These are phyloP conservation scores for Penicillium sp. DNA, from an alignment of 2,329 filamentous ascomycete species.

Conservation along the genomic window DNA sequence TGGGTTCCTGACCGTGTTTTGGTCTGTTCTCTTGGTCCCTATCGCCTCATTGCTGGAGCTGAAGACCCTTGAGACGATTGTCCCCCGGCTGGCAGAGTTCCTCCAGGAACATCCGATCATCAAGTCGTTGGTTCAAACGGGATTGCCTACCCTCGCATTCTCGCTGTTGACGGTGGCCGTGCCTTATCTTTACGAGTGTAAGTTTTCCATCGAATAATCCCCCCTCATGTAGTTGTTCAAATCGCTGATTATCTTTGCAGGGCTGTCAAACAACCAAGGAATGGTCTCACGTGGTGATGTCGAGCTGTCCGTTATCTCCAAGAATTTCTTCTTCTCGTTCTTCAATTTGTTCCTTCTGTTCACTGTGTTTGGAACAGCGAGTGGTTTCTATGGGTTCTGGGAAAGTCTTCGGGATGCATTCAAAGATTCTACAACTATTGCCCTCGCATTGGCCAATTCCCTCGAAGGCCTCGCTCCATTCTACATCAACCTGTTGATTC, in stretches of 20 bases:
- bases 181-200: slow-evolving; percentile 86
- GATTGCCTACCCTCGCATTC: slow-evolving; percentile 73
- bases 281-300: slow-evolving; percentile 93
- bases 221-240: not conserved
- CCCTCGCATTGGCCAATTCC: slow-evolving; percentile 63
- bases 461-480: slow-evolving; percentile 69
- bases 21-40: slow-evolving; percentile 71
- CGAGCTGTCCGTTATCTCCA: slow-evolving; percentile 87
- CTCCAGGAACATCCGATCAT: slow-evolving; percentile 62
- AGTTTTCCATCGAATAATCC: slow-evolving; percentile 19
- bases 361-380: slow-evolving; percentile 72
- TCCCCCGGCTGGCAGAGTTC: slow-evolving; percentile 59
- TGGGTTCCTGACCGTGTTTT: slow-evolving; percentile 72
- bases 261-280: slow-evolving; percentile 77
- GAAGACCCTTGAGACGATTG: slow-evolving; percentile 65
- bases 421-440: slow-evolving; percentile 69
- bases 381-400: slow-evolving; percentile 60
- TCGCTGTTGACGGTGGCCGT: slow-evolving; percentile 82
- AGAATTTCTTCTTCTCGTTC: slow-evolving; percentile 99
- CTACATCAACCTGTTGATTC: slow-evolving; percentile 86
- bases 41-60: slow-evolving; percentile 72
- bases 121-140: slow-evolving; percentile 72
- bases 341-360: slow-evolving; percentile 98
- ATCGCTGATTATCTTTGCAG: slow-evolving; percentile 27
- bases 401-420: slow-evolving; percentile 61